Evolutionary conservation across 2,329 filamentous ascomycete species (phyloP).

Genomic region (Neofusicoccum kwambonambiense): DNA sequence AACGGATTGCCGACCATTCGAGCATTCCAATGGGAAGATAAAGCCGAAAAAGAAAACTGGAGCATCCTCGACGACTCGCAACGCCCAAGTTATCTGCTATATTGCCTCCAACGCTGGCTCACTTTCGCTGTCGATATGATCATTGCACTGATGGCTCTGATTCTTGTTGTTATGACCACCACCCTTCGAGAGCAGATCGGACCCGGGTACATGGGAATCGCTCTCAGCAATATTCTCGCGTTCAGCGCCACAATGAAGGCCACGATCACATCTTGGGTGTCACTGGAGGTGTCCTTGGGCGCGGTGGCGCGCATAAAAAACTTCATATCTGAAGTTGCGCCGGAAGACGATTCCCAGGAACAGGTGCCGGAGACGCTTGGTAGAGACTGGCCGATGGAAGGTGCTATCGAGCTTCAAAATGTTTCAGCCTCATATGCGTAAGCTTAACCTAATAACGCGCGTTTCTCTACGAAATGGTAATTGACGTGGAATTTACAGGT

Average conservation of each 20-base stretch:
- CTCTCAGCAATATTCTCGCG: constrained; percentile 53
- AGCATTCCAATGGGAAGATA: constrained; percentile 49
- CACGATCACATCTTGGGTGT: constrained; percentile 54
- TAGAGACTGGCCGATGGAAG: constrained; percentile 44
- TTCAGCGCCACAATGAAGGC: constrained; percentile 54
- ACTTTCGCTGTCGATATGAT: constrained; percentile 42
- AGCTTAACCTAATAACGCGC: constrained; percentile 3
- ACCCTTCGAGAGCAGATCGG: constrained; percentile 40
- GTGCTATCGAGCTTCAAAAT: constrained; percentile 43
- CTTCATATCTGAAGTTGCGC: constrained; percentile 37
- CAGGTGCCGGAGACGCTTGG: constrained; percentile 51
- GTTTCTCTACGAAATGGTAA: neutral
- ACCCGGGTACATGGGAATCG: constrained; percentile 53
- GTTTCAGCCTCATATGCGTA: constrained; percentile 47
- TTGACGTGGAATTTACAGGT: constrained; percentile 17
- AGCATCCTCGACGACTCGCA: constrained; percentile 43
- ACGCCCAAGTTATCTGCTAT: constrained; percentile 46
- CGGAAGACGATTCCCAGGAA: constrained; percentile 47
- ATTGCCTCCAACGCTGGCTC: constrained; percentile 47
- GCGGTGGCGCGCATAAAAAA: constrained; percentile 56
- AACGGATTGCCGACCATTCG: constrained; percentile 51
- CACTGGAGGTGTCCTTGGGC: constrained; percentile 58
- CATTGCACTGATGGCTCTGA: constrained; percentile 39
- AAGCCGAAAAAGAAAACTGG: constrained; percentile 39
- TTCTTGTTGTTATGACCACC: constrained; percentile 36